phyloP scores from a whole-genome alignment of 768 basidiomycete genomes.

The Dentipellis sp. region DNA sequence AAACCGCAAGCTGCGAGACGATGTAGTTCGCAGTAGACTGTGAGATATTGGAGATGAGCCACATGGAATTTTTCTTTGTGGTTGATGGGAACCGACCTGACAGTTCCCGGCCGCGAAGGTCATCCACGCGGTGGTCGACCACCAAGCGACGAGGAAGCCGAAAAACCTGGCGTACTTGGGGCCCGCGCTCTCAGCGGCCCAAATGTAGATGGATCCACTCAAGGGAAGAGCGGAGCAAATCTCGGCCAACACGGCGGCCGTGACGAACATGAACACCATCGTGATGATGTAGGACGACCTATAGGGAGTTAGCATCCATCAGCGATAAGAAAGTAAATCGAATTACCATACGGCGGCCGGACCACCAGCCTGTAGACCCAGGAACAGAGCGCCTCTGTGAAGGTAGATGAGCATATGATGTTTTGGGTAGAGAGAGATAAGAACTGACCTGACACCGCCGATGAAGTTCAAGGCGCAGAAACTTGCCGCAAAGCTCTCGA shows the following conservation, averaged over 20 bases:
- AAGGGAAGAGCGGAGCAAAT: slow-evolving; percentile 83
- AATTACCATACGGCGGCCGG: slow-evolving; percentile 75
- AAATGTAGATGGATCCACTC: slow-evolving; percentile 89
- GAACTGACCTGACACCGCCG: slow-evolving; percentile 64
- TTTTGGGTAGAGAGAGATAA: not conserved
- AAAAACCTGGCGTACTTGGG: slow-evolving; percentile 80
- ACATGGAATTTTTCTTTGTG: not conserved
- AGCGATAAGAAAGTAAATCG: not conserved
- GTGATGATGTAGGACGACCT: slow-evolving; percentile 85
- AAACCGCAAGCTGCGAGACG: slow-evolving; percentile 75
- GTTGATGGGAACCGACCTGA: slow-evolving; percentile 40
- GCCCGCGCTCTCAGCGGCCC: slow-evolving; percentile 91
- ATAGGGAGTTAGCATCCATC: not conserved
- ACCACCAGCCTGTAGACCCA: slow-evolving; percentile 78
- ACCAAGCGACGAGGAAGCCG: slow-evolving; percentile 89
- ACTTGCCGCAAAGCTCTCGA: slow-evolving; percentile 83
- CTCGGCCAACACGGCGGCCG: slow-evolving; percentile 80
- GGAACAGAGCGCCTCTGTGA: slow-evolving; percentile 62
- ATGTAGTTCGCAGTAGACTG: slow-evolving; percentile 88
- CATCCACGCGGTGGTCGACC: slow-evolving; percentile 95
- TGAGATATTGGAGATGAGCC: not conserved
- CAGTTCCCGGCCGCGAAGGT: slow-evolving; percentile 86
- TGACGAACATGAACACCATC: slow-evolving; percentile 81
- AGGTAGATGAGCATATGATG: slow-evolving; percentile 1
- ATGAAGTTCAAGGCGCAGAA: slow-evolving; percentile 90